phyloP scores from a whole-genome alignment of 2,329 filamentous ascomycete genomes.

The Fusarium liriodendri region DNA sequence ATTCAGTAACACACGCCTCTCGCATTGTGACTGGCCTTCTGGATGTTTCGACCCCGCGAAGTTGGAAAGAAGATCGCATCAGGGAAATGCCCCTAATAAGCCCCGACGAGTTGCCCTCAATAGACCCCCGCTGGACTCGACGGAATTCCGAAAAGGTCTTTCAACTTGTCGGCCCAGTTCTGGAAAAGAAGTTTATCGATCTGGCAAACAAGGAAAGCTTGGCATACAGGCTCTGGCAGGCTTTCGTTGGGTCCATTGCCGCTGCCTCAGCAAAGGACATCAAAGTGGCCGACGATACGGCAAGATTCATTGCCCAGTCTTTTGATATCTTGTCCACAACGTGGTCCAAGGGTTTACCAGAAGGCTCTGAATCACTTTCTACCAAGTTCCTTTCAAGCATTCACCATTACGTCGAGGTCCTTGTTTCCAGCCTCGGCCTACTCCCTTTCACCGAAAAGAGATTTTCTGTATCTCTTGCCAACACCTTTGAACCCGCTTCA shows the following conservation, averaged over 20 bases:
- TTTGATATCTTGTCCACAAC: conserved; percentile 76
- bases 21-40: conserved; percentile 79
- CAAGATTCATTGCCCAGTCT: conserved; percentile 79
- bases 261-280: conserved; percentile 86
- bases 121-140: conserved; percentile 90
- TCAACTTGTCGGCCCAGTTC: conserved; percentile 66
- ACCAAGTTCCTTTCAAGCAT: conserved; percentile 66
- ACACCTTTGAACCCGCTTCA: conserved; percentile 70
- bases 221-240: conserved; percentile 67
- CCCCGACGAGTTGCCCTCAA: conserved; percentile 80
- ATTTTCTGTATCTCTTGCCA: conserved; percentile 61
- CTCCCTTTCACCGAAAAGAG: conserved; percentile 73
- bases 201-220: conserved; percentile 70
- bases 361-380: conserved; percentile 58
- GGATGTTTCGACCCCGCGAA: conserved; percentile 64
- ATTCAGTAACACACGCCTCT: conserved; percentile 69
- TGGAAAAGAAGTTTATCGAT: conserved; percentile 71
- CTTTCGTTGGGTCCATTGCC: conserved; percentile 71
- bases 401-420: conserved; percentile 60
- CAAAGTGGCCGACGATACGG: conserved; percentile 86
- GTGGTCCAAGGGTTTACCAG: conserved; percentile 62
- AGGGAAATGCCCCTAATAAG: conserved; percentile 68
- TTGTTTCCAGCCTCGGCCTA: conserved; percentile 64
- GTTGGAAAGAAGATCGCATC: conserved; percentile 82
- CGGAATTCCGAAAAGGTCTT: conserved; percentile 76